phyloP scores from a whole-genome alignment of 75 land plant species.

The Pinus albicaulis region DNA sequence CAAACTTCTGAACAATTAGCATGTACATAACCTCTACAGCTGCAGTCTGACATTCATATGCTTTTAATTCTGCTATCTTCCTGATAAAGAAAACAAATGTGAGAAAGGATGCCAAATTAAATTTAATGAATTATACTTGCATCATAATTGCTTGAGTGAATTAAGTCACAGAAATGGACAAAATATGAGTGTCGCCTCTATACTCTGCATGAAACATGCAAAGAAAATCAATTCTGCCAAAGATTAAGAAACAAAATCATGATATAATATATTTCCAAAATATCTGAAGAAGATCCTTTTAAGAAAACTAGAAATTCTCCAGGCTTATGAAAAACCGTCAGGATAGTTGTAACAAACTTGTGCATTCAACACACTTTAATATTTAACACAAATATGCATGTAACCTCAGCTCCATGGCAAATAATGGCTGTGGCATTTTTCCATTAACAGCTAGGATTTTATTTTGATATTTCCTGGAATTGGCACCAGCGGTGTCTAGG shows the following conservation, averaged over 20 bases:
- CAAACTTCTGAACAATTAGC: conserved; percentile 56
- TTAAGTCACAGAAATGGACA: not conserved
- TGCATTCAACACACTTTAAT: no score
- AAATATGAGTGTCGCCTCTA: not conserved
- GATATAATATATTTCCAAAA: not conserved
- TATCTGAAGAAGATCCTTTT: not conserved
- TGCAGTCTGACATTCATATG: conserved; percentile 42
- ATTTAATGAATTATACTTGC: not conserved
- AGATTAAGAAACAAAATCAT: not conserved
- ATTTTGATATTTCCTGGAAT: not conserved
- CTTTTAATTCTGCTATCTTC: conserved; percentile 73
- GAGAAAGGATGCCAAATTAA: not conserved
- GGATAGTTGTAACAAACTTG: not conserved
- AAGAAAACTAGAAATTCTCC: not conserved
- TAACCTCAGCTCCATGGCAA: not conserved
- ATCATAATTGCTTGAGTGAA: no score
- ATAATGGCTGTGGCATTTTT: not conserved
- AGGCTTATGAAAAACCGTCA: not conserved
- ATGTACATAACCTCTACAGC: conserved; percentile 66
- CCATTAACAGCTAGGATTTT: not conserved
- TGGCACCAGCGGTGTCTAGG: not conserved
- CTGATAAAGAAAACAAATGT: conserved; percentile 25
- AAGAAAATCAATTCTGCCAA: not conserved
- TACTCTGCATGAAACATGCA: not conserved
- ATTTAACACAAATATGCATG: no score